These are phyloP conservation scores for Botrytis tulipae DNA, from an alignment of 2,329 filamentous ascomycete genomes.

Conservation along the genomic window DNA sequence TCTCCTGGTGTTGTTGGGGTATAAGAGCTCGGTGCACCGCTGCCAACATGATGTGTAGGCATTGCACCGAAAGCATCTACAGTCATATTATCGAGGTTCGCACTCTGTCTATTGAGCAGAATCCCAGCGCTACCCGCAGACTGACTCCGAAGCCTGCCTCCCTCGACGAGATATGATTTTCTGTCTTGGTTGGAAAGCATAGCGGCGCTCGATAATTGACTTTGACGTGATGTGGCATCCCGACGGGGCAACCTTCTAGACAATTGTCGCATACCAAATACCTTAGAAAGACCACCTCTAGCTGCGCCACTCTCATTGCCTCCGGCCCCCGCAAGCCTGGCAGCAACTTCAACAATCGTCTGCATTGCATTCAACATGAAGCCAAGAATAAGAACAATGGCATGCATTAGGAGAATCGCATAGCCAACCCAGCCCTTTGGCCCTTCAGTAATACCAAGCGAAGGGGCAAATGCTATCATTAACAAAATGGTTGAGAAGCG, in stretches of 20 bases:
- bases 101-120: slow-evolving; percentile 55
- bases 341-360: slow-evolving; percentile 84
- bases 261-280: slow-evolving; percentile 87
- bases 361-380: slow-evolving; percentile 92
- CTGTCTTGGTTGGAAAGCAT: slow-evolving; percentile 72
- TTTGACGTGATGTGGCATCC: slow-evolving; percentile 67
- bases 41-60: slow-evolving; percentile 39
- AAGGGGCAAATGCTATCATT: slow-evolving; percentile 81
- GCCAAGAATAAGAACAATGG: slow-evolving; percentile 78
- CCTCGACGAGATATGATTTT: slow-evolving; percentile 54
- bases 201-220: slow-evolving; percentile 76
- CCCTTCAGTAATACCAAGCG: slow-evolving; percentile 73
- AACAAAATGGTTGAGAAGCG: slow-evolving; percentile 74
- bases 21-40: slow-evolving; percentile 61
- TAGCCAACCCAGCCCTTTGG: slow-evolving; percentile 95
- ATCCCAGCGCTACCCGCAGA: slow-evolving; percentile 61
- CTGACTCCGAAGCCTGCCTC: slow-evolving; percentile 58
- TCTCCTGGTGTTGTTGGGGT: slow-evolving; percentile 73
- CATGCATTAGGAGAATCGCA: slow-evolving; percentile 82
- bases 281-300: slow-evolving; percentile 81
- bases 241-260: slow-evolving; percentile 68
- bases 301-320: slow-evolving; percentile 70
- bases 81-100: slow-evolving; percentile 53
- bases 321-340: slow-evolving; percentile 78
- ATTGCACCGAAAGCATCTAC: slow-evolving; percentile 44